These are phyloP conservation scores for Chenopodium formosanum DNA, from an alignment of 148 eudicot genomes.

Conservation along the genomic window DNA sequence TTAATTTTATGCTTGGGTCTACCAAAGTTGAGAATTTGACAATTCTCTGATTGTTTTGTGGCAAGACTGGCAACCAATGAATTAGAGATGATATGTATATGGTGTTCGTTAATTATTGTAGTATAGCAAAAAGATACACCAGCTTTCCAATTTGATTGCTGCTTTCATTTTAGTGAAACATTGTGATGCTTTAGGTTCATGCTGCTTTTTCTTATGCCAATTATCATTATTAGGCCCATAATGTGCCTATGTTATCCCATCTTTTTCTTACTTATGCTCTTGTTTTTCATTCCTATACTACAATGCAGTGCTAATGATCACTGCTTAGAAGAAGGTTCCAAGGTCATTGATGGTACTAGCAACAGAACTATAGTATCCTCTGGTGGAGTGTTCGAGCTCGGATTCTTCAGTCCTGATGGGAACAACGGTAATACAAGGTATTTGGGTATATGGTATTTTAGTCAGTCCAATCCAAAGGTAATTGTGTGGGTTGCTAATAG, in stretches of 20 bases:
- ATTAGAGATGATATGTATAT: too few relatives aligned
- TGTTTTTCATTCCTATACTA: neutral
- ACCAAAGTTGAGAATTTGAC: too few relatives aligned
- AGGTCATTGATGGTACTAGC: neutral
- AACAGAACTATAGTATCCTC: neutral
- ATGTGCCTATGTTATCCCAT: neutral
- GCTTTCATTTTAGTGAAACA: neutral
- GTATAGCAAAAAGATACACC: neutral
- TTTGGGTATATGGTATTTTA: constrained; percentile 5
- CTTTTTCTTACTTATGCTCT: neutral
- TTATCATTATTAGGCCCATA: neutral
- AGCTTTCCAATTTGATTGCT: neutral
- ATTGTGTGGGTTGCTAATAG: constrained; percentile 54
- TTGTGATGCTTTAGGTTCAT: neutral
- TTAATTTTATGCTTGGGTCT: too few relatives aligned
- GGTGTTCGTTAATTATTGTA: too few relatives aligned
- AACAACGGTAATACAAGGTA: neutral
- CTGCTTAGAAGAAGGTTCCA: neutral
- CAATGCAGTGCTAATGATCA: neutral
- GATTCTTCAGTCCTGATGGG: constrained; percentile 1
- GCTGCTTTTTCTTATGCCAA: neutral
- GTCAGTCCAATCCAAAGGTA: neutral
- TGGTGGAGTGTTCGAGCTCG: neutral
- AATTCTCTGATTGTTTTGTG: too few relatives aligned
- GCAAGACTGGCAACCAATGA: too few relatives aligned